phyloP scores from a whole-genome alignment of 2,329 filamentous ascomycete genomes.

The Paecilomyces sp. region DNA sequence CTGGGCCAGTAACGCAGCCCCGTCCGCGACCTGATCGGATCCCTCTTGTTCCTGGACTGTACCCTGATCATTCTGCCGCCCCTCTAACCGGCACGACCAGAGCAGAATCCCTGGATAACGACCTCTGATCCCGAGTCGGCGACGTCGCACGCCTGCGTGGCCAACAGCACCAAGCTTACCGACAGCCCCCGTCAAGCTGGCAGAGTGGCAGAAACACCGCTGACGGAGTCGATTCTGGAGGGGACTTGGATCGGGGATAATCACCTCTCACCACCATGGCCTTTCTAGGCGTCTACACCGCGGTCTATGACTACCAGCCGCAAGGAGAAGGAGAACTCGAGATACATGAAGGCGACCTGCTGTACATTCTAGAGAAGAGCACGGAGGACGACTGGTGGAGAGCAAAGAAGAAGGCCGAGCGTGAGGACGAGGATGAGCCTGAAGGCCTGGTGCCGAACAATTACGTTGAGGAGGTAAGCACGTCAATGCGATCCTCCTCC shows the following conservation, averaged over 20 bases:
- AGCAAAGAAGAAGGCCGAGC: constrained; percentile 80
- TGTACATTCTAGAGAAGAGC: constrained; percentile 82
- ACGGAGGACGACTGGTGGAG: constrained; percentile 86
- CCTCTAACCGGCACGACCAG: neutral
- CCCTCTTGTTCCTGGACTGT: neutral
- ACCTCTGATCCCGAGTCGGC: neutral
- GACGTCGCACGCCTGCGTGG: neutral
- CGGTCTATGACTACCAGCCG: constrained; percentile 86
- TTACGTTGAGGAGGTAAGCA: constrained; percentile 82
- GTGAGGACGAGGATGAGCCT: constrained; percentile 83
- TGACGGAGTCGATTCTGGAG: neutral
- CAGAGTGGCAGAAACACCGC: neutral
- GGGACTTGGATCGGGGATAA: neutral
- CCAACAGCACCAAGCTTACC: neutral
- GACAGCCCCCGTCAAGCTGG: neutral
- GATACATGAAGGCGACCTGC: constrained; percentile 76
- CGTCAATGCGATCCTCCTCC: neutral
- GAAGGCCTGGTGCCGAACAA: constrained; percentile 87
- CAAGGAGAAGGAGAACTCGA: constrained; percentile 80
- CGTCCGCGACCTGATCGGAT: neutral
- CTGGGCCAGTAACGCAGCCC: neutral
- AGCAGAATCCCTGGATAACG: neutral
- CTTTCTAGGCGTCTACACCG: constrained; percentile 85
- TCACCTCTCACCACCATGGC: constrained; percentile 54
- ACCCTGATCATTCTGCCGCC: neutral